phyloP scores from a whole-genome alignment of 768 basidiomycete genomes.

The Boletus sensibilis region DNA sequence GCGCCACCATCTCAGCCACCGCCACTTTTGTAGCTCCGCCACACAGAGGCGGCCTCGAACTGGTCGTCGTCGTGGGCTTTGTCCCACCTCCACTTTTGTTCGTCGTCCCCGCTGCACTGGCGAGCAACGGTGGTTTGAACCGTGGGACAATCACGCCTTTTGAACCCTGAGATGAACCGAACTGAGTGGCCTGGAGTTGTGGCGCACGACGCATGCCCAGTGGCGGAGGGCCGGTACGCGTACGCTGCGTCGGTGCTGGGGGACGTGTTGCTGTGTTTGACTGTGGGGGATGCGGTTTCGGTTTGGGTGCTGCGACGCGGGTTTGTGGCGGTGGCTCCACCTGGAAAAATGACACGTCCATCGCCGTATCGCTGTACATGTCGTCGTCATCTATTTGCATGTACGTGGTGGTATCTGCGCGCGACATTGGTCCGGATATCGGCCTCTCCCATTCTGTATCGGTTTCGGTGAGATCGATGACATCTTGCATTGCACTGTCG shows the following conservation, averaged over 20 bases:
- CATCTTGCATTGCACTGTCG: conserved; percentile 14
- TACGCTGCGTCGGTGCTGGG: conserved; percentile 6
- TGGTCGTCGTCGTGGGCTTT: not conserved
- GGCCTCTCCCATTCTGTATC: conserved; percentile 19
- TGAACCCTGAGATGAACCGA: conserved; percentile 17
- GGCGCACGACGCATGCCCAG: conserved; percentile 31
- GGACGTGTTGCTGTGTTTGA: not conserved
- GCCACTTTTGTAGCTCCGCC: not conserved
- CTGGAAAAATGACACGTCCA: conserved; percentile 21
- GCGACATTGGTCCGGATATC: not conserved
- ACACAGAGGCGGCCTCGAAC: not conserved
- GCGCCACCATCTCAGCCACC: not conserved
- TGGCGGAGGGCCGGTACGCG: conserved; percentile 22
- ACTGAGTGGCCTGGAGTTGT: conserved; percentile 22
- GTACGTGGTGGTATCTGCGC: conserved; percentile 5
- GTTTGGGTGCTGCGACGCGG: not conserved
- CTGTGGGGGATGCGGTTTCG: conserved; percentile 1
- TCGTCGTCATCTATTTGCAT: conserved; percentile 23
- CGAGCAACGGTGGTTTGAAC: conserved; percentile 14
- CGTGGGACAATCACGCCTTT: conserved; percentile 19
- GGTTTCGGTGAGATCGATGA: conserved; percentile 21
- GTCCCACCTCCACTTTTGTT: not conserved
- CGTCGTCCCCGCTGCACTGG: not conserved
- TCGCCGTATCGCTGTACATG: conserved; percentile 5
- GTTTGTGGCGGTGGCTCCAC: not conserved